These are phyloP conservation scores for Karstenula rhodostoma DNA, from an alignment of 2,329 filamentous ascomycete genomes.

Conservation along the genomic window DNA sequence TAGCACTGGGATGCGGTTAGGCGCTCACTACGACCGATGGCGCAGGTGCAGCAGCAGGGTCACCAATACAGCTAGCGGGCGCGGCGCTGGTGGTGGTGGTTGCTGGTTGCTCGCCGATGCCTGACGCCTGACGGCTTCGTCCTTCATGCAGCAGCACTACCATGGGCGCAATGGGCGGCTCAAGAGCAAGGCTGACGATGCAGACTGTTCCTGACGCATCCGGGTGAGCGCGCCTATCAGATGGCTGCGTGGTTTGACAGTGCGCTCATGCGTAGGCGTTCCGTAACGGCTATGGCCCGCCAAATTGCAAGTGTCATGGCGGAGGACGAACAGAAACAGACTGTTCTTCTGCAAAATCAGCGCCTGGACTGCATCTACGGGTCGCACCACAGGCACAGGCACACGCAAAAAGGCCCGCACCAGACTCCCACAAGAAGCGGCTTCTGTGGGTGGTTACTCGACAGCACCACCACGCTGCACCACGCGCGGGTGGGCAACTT, in stretches of 20 bases:
- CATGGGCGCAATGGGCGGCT: constrained; percentile 45
- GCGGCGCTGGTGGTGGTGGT: constrained; percentile 3
- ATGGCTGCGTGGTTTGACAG: constrained; percentile 25
- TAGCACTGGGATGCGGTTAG: constrained; percentile 37
- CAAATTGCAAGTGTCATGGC: constrained; percentile 27
- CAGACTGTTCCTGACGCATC: constrained; percentile 54
- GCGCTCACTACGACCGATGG: constrained; percentile 45
- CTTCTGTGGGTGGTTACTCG: constrained; percentile 28
- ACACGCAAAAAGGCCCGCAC: not conserved
- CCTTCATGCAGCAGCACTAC: constrained; percentile 42
- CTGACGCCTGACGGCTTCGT: constrained; percentile 32
- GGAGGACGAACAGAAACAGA: not conserved
- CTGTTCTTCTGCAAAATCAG: not conserved
- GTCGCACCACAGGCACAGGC: not conserved
- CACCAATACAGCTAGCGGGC: constrained; percentile 33
- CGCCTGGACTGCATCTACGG: not conserved
- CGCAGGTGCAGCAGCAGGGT: constrained; percentile 44
- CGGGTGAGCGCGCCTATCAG: constrained; percentile 35
- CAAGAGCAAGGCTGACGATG: constrained; percentile 50
- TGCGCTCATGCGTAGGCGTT: constrained; percentile 41
- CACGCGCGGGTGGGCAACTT: constrained; percentile 32
- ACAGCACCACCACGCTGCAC: constrained; percentile 37
- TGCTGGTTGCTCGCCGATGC: constrained; percentile 31
- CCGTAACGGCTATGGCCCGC: constrained; percentile 39
- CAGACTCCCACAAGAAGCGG: not conserved